Base-by-base conservation (phyloP, 768 basidiomycete genomes). In the Amanita inopinata region DNA sequence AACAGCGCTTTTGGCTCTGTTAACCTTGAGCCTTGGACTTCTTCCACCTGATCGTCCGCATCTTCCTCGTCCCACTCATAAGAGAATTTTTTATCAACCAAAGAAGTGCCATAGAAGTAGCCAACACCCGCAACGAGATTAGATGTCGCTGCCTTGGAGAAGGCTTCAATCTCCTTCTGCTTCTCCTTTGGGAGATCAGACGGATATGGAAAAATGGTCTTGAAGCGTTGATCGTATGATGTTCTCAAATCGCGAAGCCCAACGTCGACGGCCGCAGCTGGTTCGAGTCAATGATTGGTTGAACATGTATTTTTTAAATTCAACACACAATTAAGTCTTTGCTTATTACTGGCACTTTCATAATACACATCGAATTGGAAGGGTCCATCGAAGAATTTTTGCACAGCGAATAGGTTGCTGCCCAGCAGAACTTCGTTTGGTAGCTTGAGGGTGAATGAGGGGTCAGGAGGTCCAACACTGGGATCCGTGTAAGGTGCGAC, bases 101-200 rank as follows among this genome's bases (percentile, higher is more conserved):
- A 82, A 0, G 89, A 92, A 3, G 73, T 78, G 10, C 93, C 93
- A 53, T 93, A 84, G 62, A 93, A 98, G 62, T 96, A 97, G 8
- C 93, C 93, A 27, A 98, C 78, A 14, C 93, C 93, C 41, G 89
- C 93, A 8, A 97, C 63, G 33, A 97, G 73, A 56, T 91, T 97
- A 1, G 93, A 83, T 0, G 92, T 94, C 45, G 94, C 77, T 3
- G 80, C 81, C 54, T 86, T 83, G 1, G 91, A 94, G 57, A 97
- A 97, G 0, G 66, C 65, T 40, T 76, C 65, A 14, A 91, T 62
- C 1, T 66, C 61, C 19, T 67, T 60, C 31, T 65, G 63, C 22
- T 71, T 69, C 10, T 75, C 66, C 1, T 62, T 61, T 14, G 64
- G 56, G 50, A 71, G 77, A 40, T 76, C 71, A 1, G 70, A 52